Conservation (phyloP, 441 rosid species). For the Biscutella auriculata region DNA sequence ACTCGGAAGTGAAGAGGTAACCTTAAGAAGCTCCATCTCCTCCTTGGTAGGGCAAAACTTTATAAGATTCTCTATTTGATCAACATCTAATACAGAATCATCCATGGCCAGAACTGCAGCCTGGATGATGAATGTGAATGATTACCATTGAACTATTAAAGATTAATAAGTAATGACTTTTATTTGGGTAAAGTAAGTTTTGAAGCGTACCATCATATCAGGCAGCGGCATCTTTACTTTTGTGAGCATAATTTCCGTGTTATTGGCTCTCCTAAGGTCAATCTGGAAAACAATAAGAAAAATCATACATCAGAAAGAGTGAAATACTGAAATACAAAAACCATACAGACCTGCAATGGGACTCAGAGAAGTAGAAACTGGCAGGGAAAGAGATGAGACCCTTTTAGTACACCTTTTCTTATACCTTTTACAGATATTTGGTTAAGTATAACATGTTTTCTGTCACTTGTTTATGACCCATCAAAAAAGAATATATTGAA, state of each 20-base stretch:
- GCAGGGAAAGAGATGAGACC: not conserved
- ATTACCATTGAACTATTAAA: not conserved
- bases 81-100: conserved; percentile 67
- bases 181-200: not conserved
- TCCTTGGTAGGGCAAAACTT: conserved; percentile 89
- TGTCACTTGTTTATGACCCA: conserved; percentile 1
- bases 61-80: conserved; percentile 85
- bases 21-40: conserved; percentile 94
- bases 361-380: not conserved
- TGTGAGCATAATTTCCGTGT: conserved; percentile 98
- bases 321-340: not conserved
- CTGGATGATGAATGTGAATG: conserved; percentile 28
- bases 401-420: not conserved
- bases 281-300: conserved; percentile 37
- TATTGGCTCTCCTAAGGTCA: conserved; percentile 94
- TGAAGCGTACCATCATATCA: conserved; percentile 90
- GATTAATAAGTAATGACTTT: not conserved
- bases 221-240: conserved; percentile 98
- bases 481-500: not conserved
- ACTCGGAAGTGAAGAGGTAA: conserved; percentile 25
- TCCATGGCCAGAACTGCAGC: conserved; percentile 82
- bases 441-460: not conserved
- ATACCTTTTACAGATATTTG: not conserved
- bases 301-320: not conserved
- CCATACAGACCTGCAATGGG: not conserved